phyloP scores from a whole-genome alignment of 2,329 filamentous ascomycete species.

The Aspergillus brasiliensis region DNA sequence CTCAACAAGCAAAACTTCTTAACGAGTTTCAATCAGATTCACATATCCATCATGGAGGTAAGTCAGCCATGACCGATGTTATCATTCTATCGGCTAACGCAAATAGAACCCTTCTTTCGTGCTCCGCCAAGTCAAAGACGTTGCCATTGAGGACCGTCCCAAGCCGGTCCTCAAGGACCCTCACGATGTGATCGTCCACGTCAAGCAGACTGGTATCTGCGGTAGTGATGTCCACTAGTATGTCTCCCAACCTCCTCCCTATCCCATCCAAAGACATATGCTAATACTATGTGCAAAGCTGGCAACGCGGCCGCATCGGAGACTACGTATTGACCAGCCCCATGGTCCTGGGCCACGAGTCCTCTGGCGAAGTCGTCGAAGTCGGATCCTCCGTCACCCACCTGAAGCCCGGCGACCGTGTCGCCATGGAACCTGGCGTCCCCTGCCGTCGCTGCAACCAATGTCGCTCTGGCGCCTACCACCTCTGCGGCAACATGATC shows the following conservation, averaged over 20 bases:
- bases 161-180: neutral
- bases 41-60: neutral
- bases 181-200: neutral
- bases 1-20: no score
- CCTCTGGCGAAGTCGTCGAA: neutral
- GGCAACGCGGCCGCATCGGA: neutral
- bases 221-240: neutral
- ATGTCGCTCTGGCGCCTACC: neutral
- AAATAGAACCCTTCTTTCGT: neutral
- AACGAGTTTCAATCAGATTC: no score
- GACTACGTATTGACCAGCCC: neutral
- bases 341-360: slow-evolving; percentile 1
- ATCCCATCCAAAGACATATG: neutral
- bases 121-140: neutral
- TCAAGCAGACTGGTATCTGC: neutral
- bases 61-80: no score
- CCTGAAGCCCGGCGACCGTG: neutral
- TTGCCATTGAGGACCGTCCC: neutral
- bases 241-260: neutral
- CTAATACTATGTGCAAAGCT: neutral
- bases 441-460: neutral
- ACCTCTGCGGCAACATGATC: neutral
- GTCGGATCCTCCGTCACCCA: neutral
- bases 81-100: no score
- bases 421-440: neutral